These are phyloP conservation scores for Leucoagaricus sp. DNA, from an alignment of 1,284 basidiomycete genomes.

Conservation along the genomic window DNA sequence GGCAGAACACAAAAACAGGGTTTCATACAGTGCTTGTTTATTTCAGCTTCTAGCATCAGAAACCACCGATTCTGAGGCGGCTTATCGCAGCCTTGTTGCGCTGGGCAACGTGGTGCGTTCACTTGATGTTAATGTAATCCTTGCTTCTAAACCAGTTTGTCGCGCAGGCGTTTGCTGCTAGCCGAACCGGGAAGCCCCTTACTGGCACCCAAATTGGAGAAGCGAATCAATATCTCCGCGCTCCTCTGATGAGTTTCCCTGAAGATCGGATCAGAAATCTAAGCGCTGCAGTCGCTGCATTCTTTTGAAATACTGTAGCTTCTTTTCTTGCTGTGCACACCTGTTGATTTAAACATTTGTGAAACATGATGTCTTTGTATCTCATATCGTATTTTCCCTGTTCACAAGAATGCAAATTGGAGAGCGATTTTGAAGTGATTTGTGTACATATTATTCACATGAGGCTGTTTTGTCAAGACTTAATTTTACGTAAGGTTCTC, in stretches of 20 bases:
- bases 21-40: background rate
- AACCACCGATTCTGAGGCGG: conserved; percentile 76
- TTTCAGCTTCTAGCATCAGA: conserved; percentile 66
- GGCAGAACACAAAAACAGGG: background rate
- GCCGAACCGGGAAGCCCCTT: conserved; percentile 35
- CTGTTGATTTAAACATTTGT: too few species aligned
- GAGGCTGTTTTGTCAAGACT: too few species aligned
- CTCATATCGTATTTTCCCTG: too few species aligned
- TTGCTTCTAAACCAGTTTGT: conserved; percentile 1
- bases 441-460: too few species aligned
- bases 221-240: conserved; percentile 41
- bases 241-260: conserved; percentile 45
- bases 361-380: too few species aligned
- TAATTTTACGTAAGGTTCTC: too few species aligned
- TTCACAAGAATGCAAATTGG: too few species aligned
- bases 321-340: too few species aligned
- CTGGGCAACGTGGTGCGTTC: conserved; percentile 82
- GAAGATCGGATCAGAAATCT: conserved; percentile 61
- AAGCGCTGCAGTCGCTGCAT: conserved; percentile 45
- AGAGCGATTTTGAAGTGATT: too few species aligned
- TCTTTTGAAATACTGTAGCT: conserved; percentile 29
- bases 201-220: conserved; percentile 40
- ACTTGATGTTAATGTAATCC: background rate
- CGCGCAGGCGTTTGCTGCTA: conserved; percentile 51
- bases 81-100: conserved; percentile 84